A percentile compares a stretch with the other conserved stretches of the same genome.
phyloP scores from a whole-genome alignment of 1,284 basidiomycete species.

The Ceratobasidium sp. region DNA sequence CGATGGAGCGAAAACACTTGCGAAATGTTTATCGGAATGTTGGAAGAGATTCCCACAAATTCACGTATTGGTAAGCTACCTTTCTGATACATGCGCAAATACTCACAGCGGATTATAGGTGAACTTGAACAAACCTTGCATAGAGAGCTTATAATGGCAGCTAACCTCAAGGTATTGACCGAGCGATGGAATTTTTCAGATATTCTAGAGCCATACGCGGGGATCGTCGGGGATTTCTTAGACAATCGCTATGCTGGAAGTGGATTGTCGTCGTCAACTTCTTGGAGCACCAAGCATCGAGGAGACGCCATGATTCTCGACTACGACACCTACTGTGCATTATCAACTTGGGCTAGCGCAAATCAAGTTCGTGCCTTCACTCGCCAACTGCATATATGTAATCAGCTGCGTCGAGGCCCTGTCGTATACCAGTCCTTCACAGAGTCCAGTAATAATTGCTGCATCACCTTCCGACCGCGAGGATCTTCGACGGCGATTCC shows the following conservation, averaged over 20 bases:
- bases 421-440: background rate
- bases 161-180: constrained; percentile 2
- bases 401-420: background rate
- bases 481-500: background rate
- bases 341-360: background rate
- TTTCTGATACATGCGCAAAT: background rate
- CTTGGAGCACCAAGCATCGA: background rate
- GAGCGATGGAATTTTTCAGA: background rate
- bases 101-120: background rate
- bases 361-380: background rate
- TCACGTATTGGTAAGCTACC: constrained; percentile 17
- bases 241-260: background rate
- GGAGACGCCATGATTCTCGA: background rate
- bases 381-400: background rate
- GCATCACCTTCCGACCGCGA: background rate
- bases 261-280: background rate
- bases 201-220: background rate
- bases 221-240: background rate
- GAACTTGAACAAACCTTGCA: constrained; percentile 30
- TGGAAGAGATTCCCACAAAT: constrained; percentile 35
- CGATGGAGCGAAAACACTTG: constrained; percentile 15
- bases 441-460: background rate
- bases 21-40: constrained; percentile 42
- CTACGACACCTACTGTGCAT: too few species aligned
- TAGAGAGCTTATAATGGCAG: background rate